Evolutionary conservation across 192 early-diverging fungal genomes (phyloP).

Genomic region (Entomortierella beljakovae): DNA sequence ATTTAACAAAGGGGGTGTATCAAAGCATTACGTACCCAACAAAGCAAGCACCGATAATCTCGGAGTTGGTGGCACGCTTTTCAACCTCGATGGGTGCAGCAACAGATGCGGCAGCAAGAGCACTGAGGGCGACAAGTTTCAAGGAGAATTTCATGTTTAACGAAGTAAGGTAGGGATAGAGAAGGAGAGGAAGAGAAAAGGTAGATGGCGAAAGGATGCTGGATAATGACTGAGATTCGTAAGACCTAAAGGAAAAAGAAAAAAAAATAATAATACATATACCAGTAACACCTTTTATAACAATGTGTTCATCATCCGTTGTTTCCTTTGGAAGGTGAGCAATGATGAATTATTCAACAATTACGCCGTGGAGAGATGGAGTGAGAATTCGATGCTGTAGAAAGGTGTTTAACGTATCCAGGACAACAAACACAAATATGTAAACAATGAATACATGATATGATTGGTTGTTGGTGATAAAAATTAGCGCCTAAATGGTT

Average conservation of each 20-base stretch:
- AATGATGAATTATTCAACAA: too few species aligned
- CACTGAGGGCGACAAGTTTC: conserved; percentile 36
- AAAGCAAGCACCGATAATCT: conserved; percentile 42
- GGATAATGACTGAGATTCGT: conserved; percentile 25
- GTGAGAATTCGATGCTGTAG: too few species aligned
- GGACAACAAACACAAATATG: too few species aligned
- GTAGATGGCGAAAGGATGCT: background rate
- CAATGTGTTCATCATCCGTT: background rate
- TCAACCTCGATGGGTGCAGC: conserved; percentile 47
- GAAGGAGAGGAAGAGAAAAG: background rate
- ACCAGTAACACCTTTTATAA: conserved; percentile 5
- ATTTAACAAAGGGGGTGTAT: background rate
- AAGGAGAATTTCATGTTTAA: conserved; percentile 53
- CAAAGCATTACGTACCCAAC: conserved; percentile 12
- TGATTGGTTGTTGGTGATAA: background rate
- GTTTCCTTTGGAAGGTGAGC: background rate
- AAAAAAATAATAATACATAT: background rate
- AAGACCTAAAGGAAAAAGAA: conserved; percentile 18
- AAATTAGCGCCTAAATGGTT: background rate
- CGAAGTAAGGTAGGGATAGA: background rate
- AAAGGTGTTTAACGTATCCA: too few species aligned
- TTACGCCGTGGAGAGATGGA: too few species aligned
- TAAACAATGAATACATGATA: too few species aligned
- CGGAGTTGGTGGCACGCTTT: conserved; percentile 35
- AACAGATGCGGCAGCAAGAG: conserved; percentile 19